Base-by-base conservation (phyloP, 192 early-diverging fungal genomes). In the Coemansia erecta region DNA sequence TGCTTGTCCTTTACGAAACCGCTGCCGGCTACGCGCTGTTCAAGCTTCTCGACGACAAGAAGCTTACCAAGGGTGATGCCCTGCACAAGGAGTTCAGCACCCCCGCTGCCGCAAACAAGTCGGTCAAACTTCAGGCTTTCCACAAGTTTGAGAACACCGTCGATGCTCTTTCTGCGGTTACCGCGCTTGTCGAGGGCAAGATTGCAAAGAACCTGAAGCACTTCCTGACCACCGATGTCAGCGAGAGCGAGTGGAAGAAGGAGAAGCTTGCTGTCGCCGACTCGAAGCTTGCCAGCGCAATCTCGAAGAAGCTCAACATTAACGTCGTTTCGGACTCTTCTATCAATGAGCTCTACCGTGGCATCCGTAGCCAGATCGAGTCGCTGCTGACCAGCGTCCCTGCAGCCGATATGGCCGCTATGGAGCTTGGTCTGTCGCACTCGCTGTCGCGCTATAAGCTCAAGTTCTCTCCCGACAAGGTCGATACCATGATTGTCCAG, bases 401-500 rank as follows among this genome's bases (percentile, higher is more conserved):
- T 33, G 81, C 87, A n/a, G 56, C 86, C n/a, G 94, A 96, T 65
- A 84, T 98, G 85, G 85, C 85, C 39, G 89, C 93, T 55, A 97
- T 98, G 94, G 87, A 92, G 61, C 88, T 98, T 50, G 97, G 97
- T 89, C 89, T 99, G 51, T 96, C 95, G 51, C 97, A 99, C 88
- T 97, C 94, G 37, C 89, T 97, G 46, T 99, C 97, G 18, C 92
- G 97, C 35, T 96, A 97, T 83, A 97, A 97, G 84, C 92, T 99
- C 82, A 99, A 99, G 83, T 99, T 99, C 86, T 91, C 88, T 42
- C 93, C 95, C 62, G 97, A 99, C 83, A 99, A 97, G 87, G 94
- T 97, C 12, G 97, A 99, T 84, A 99, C 95, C 40, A 99, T 99
- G 97, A 96, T 98, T 74, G 93, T 97, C 54, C 97, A 99, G 84